phyloP scores from a whole-genome alignment of 208 protist species.

The Angomonas deanei region DNA sequence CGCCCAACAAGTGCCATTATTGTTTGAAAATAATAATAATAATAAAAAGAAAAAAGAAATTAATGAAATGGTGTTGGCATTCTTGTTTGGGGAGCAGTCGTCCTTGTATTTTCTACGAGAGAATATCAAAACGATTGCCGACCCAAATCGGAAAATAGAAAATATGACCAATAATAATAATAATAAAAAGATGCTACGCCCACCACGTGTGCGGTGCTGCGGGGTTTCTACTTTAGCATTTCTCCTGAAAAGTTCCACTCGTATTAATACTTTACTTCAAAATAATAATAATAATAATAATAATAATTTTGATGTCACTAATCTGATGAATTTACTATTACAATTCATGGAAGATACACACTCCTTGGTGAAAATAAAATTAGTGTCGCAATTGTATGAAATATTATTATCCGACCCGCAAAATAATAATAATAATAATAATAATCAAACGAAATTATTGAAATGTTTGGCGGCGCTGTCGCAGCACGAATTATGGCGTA shows the following conservation, averaged over 20 bases:
- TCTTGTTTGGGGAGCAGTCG: neutral
- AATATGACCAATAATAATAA: neutral
- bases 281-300: constrained; percentile 1
- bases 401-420: neutral
- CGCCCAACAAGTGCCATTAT: constrained; percentile 6
- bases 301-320: neutral
- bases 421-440: constrained; percentile 1
- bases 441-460: neutral
- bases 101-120: neutral
- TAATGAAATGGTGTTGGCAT: neutral
- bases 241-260: too few species aligned
- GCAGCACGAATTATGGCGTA: neutral
- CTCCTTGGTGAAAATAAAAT: neutral
- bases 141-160: too few species aligned
- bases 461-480: neutral
- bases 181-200: neutral
- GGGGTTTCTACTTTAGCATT: too few species aligned
- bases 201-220: too few species aligned
- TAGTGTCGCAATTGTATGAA: neutral
- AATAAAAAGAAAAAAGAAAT: neutral
- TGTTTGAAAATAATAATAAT: neutral
- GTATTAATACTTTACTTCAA: too few species aligned
- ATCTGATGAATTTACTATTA: neutral
- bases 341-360: neutral
- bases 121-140: too few species aligned